A percentile compares a stretch with the other conserved stretches of the same genome.
These are phyloP conservation scores for Acanthamoeba culbertsoni DNA, from an alignment of 208 protist genomes.

Conservation along the genomic window DNA sequence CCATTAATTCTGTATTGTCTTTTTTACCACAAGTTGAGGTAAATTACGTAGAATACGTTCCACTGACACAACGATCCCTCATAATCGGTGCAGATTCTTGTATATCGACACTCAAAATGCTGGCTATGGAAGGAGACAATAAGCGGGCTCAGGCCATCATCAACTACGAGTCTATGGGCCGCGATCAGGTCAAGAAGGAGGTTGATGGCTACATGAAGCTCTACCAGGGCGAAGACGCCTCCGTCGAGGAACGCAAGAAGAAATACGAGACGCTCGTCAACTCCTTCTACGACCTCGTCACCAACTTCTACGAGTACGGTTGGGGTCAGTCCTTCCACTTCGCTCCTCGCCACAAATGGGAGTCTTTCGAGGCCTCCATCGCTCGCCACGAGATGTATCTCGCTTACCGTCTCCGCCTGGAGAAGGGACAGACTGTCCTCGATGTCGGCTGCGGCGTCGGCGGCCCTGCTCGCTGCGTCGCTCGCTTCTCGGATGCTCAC, in stretches of 20 bases:
- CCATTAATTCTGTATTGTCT: no score
- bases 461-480: slow-evolving; percentile 93
- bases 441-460: slow-evolving; percentile 96
- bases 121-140: slow-evolving; percentile 15
- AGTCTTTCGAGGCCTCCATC: slow-evolving; percentile 92
- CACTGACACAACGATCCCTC: no score
- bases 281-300: slow-evolving; percentile 96
- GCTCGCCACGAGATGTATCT: slow-evolving; percentile 95
- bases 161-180: slow-evolving; percentile 46
- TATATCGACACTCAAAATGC: not conserved
- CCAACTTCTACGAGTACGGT: slow-evolving; percentile 96
- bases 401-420: slow-evolving; percentile 87
- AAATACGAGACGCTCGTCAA: slow-evolving; percentile 86
- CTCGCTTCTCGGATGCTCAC: slow-evolving; percentile 91
- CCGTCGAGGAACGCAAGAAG: slow-evolving; percentile 58
- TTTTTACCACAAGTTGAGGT: no score
- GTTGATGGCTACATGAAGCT: slow-evolving; percentile 12
- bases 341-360: slow-evolving; percentile 66
- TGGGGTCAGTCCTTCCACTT: slow-evolving; percentile 94
- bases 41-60: no score
- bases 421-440: slow-evolving; percentile 83
- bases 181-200: slow-evolving; percentile 25
- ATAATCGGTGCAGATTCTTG: no score
- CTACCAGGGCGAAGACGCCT: not conserved
- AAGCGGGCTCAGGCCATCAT: not conserved